Evolutionary conservation across 2,329 filamentous ascomycete species (phyloP), one percentile per base, ranked within the genome.

Genomic region (Hypomyces rosellus): DNA sequence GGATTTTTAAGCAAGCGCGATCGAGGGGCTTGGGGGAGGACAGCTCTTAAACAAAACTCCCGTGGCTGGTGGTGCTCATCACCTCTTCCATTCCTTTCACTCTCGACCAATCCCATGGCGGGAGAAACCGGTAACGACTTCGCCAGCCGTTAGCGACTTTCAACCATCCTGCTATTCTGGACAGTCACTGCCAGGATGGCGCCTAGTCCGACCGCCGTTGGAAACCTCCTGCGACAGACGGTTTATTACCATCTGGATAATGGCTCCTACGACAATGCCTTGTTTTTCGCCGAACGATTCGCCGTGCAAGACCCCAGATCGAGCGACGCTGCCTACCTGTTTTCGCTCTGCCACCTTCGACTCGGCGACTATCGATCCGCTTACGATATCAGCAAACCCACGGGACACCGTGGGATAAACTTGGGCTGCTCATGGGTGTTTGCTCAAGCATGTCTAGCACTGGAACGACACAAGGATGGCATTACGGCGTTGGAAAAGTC

Each of bases 251-350:
- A 85, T 60, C 83, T 99, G 67, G 93, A 99, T 74, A 95, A 96
- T 65, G 85, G 90, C 63, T 82, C 91, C 36, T 78, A 87, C 64
- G 84, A 91, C 50, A 97, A 95, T 65, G 93, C 93, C 50, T 83
- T 96, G 39, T 99, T 99, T 72, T 89, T 96, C 54, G 88, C 93
- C 53, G 89, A 92, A 63, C 84, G 93, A 57, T 80, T 96, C 16
- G 79, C 84, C 55, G 91, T 89, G 46, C 88, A 92, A 60, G 92
- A 97, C 61, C 82, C 86, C 20, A 84, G 87, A 61, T 88, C 85
- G 16, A 77, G 81, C 52, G 93, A 99, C 69, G 85, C 89, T 30
- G 77, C 83, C 42, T 91, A 95, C 65, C 80, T 99, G 12, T 75
- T 96, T 44, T 83, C 91, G 13, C 81, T 95, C 42, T 95, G 89